Evolutionary conservation across 169 alveolate species (phyloP).

Genomic region (Hammondia hammondi): DNA sequence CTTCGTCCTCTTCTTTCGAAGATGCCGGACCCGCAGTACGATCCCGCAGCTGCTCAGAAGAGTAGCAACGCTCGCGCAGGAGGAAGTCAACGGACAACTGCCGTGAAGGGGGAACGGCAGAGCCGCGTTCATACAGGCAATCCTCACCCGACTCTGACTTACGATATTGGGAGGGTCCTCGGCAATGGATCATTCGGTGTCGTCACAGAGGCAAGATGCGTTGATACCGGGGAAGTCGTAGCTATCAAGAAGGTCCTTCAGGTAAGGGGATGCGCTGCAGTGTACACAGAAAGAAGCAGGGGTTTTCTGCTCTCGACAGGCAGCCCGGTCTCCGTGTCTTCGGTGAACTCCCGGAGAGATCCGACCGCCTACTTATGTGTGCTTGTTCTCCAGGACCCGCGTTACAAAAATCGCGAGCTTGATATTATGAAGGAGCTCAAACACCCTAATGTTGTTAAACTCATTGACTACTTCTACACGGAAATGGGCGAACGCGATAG

Average conservation of each 20-base stretch:
- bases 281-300: neutral
- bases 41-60: constrained; percentile 40
- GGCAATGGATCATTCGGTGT: constrained; percentile 99
- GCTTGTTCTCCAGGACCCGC: constrained; percentile 81
- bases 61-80: constrained; percentile 23
- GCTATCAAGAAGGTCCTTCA: constrained; percentile 97
- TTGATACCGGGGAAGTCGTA: constrained; percentile 94
- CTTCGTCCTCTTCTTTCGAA: neutral
- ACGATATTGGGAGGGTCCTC: constrained; percentile 86
- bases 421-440: constrained; percentile 92
- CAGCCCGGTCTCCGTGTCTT: neutral
- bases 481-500: constrained; percentile 69
- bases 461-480: constrained; percentile 91
- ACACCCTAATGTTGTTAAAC: constrained; percentile 93
- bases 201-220: constrained; percentile 93
- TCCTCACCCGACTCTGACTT: constrained; percentile 41
- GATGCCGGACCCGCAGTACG: constrained; percentile 53
- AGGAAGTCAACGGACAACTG: neutral
- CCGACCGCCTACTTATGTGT: neutral
- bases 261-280: constrained; percentile 73
- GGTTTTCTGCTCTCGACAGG: neutral
- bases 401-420: constrained; percentile 96
- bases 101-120: constrained; percentile 31
- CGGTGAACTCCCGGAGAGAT: neutral
- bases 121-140: neutral